Evolutionary conservation across 73 alveolate genomes (phyloP).

Genomic region (Tetrahymena malaccensis): DNA sequence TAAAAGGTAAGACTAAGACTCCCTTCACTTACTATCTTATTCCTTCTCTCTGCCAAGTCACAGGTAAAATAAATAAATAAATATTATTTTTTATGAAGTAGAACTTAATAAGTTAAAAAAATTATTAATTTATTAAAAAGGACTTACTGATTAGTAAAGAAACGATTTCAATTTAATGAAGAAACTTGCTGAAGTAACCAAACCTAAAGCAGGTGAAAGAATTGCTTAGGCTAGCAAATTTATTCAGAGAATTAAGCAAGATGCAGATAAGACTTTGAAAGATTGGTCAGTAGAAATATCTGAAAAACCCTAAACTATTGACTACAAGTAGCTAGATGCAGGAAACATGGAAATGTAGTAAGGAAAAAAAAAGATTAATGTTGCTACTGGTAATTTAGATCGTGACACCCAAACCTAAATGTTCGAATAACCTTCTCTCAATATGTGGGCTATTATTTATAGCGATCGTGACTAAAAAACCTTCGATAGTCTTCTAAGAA

Average conservation of each 20-base stretch:
- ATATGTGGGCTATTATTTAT: conserved; percentile 80
- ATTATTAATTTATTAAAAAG: conserved; percentile 1
- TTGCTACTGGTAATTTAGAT: conserved; percentile 67
- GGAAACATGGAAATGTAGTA: conserved; percentile 61
- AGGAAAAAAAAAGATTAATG: conserved; percentile 15
- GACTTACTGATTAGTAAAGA: conserved; percentile 89
- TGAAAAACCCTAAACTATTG: conserved; percentile 47
- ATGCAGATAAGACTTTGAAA: conserved; percentile 55
- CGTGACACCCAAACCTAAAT: conserved; percentile 65
- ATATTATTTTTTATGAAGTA: not conserved
- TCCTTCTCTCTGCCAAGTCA: not conserved
- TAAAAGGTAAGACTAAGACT: not conserved
- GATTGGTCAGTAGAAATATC: conserved; percentile 72
- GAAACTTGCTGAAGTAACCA: conserved; percentile 74
- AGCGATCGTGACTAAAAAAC: conserved; percentile 51
- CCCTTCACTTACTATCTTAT: not conserved
- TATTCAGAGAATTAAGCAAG: conserved; percentile 49
- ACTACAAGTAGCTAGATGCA: conserved; percentile 42
- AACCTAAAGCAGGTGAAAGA: conserved; percentile 68
- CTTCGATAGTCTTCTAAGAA: conserved; percentile 47
- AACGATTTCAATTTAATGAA: conserved; percentile 84
- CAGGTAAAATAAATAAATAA: not conserved
- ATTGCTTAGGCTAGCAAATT: conserved; percentile 74
- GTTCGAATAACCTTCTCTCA: conserved; percentile 62
- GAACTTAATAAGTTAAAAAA: not conserved